Conservation (phyloP, 2,329 filamentous ascomycete species). For the Alternaria sp. region DNA sequence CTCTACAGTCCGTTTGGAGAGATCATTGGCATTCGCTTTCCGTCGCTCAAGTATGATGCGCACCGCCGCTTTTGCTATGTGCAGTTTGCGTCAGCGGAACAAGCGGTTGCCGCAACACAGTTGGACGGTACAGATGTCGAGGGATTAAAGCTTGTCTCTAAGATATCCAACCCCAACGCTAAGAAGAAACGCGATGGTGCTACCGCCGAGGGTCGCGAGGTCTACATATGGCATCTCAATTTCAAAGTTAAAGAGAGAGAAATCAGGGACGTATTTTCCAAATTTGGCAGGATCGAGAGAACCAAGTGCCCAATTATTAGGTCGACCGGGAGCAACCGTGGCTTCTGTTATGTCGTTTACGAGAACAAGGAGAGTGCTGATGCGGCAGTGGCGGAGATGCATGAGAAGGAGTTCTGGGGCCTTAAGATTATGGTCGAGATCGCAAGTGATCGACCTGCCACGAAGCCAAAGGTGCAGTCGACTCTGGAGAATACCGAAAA, state of each 20-base stretch:
- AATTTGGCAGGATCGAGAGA: conserved; percentile 77
- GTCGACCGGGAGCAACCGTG: conserved; percentile 73
- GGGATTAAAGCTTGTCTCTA: conserved; percentile 73
- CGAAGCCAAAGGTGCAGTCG: conserved; percentile 57
- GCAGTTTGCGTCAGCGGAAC: conserved; percentile 72
- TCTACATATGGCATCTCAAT: conserved; percentile 84
- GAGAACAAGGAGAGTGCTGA: conserved; percentile 70
- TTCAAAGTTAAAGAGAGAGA: conserved; percentile 80
- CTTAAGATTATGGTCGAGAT: conserved; percentile 71
- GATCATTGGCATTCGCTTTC: conserved; percentile 85
- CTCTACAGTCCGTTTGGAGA: conserved; percentile 77
- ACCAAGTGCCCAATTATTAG: conserved; percentile 73
- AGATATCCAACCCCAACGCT: conserved; percentile 81
- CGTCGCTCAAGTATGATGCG: conserved; percentile 87
- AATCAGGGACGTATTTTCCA: conserved; percentile 73
- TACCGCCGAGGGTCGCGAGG: conserved; percentile 84
- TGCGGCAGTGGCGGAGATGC: conserved; percentile 69
- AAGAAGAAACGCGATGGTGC: conserved; percentile 83
- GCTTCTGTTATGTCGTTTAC: conserved; percentile 83
- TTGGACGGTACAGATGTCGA: conserved; percentile 76
- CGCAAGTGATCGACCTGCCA: conserved; percentile 54
- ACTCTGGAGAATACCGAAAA: conserved; percentile 58
- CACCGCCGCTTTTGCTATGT: conserved; percentile 95
- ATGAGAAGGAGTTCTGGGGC: conserved; percentile 74
- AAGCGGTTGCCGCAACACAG: conserved; percentile 65